These are phyloP conservation scores for Paraphysoderma sedebokerense DNA, from an alignment of 371 early-diverging fungal species.

Conservation along the genomic window DNA sequence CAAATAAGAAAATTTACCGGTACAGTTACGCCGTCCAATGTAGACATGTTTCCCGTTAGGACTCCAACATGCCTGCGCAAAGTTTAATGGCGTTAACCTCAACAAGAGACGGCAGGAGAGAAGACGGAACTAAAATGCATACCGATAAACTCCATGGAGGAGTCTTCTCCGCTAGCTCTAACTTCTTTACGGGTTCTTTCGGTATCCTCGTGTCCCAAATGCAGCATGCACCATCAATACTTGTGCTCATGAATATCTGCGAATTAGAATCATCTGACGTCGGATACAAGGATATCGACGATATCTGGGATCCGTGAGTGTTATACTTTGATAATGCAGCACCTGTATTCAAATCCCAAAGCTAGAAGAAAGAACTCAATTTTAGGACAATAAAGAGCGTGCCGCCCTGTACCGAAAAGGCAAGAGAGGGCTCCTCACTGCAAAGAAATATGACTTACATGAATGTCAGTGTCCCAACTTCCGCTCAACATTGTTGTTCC, in stretches of 20 bases:
- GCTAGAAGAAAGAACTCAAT: slow-evolving; percentile 16
- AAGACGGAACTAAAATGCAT: slow-evolving; percentile 2
- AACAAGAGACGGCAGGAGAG: not conserved
- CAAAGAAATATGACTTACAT: slow-evolving; percentile 24
- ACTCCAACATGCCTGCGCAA: slow-evolving; percentile 78
- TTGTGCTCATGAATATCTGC: slow-evolving; percentile 48
- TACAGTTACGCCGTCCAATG: too few species aligned
- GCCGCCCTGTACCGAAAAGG: not conserved
- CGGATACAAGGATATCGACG: slow-evolving; percentile 55
- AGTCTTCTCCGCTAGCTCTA: slow-evolving; percentile 40
- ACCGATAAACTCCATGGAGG: slow-evolving; percentile 84
- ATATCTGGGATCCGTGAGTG: slow-evolving; percentile 64
- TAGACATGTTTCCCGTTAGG: slow-evolving; percentile 13
- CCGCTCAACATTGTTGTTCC: slow-evolving; percentile 70
- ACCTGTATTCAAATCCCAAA: slow-evolving; percentile 86
- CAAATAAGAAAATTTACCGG: slow-evolving; percentile 17
- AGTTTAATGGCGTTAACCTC: too few species aligned
- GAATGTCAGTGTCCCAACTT: slow-evolving; percentile 71
- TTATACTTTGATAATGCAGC: slow-evolving; percentile 39
- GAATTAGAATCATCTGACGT: too few species aligned
- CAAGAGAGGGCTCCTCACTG: not conserved
- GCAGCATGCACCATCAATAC: slow-evolving; percentile 63
- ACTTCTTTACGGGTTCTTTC: slow-evolving; percentile 23
- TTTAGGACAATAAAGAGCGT: not conserved
- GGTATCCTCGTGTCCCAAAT: slow-evolving; percentile 69